phyloP scores from a whole-genome alignment of 208 protist genomes.

The Leishmania lainsoni region DNA sequence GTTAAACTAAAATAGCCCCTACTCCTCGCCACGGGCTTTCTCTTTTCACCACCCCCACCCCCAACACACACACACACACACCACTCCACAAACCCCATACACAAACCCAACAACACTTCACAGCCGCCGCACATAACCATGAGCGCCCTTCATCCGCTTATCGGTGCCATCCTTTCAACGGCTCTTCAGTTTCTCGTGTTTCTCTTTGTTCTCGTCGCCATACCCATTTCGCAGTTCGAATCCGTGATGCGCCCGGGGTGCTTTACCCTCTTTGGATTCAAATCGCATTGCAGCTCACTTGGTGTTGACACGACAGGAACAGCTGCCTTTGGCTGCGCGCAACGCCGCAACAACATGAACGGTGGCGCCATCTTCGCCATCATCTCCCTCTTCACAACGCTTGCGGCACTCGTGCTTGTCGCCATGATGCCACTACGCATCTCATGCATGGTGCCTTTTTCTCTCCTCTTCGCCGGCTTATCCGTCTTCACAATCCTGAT shows the following conservation, averaged over 20 bases:
- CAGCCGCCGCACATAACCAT: neutral
- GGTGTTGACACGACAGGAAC: neutral
- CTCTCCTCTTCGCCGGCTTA: constrained; percentile 14
- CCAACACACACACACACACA: too few relatives aligned
- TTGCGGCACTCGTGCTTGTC: constrained; percentile 24
- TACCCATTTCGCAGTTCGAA: neutral
- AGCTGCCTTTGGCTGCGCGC: constrained; percentile 15
- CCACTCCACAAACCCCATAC: neutral
- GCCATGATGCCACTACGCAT: constrained; percentile 19
- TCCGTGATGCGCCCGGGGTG: neutral
- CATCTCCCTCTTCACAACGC: constrained; percentile 27
- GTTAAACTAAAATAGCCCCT: neutral
- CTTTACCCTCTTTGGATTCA: neutral
- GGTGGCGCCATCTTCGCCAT: constrained; percentile 26
- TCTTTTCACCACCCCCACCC: neutral
- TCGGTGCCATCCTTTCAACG: neutral
- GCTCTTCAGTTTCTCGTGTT: neutral
- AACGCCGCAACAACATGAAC: constrained; percentile 25
- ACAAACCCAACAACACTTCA: neutral
- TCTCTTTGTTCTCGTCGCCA: neutral
- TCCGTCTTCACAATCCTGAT: constrained; percentile 8
- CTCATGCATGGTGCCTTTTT: constrained; percentile 4
- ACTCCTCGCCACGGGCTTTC: neutral
- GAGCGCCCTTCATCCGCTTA: neutral
- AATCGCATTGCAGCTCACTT: neutral